These are phyloP conservation scores for Fusarium buharicum DNA, from an alignment of 2,329 filamentous ascomycete genomes.

Conservation along the genomic window DNA sequence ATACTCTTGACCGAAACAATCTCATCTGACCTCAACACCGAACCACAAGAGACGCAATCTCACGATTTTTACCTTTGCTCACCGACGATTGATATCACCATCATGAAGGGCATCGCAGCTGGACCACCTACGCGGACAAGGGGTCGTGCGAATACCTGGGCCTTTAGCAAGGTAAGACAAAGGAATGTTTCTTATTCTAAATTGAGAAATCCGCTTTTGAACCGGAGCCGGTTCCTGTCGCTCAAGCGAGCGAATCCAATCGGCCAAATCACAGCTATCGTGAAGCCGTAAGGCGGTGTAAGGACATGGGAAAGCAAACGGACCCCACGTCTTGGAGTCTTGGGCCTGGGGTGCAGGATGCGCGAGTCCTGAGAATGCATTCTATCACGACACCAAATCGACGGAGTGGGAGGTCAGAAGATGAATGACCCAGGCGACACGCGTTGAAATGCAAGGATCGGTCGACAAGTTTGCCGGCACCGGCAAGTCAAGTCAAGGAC, in stretches of 20 bases:
- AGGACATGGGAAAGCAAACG: slow-evolving; percentile 28
- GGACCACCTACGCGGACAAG: slow-evolving; percentile 49
- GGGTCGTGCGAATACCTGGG: slow-evolving; percentile 54
- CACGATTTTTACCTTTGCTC: slow-evolving; percentile 9
- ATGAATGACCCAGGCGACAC: slow-evolving; percentile 31
- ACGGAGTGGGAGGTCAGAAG: slow-evolving; percentile 28
- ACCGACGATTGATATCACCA: slow-evolving; percentile 14
- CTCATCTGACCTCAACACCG: neutral
- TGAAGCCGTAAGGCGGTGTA: slow-evolving; percentile 44
- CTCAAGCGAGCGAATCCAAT: slow-evolving; percentile 42
- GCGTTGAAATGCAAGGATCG: slow-evolving; percentile 40
- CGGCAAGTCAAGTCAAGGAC: slow-evolving; percentile 3
- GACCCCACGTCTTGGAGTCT: slow-evolving; percentile 35
- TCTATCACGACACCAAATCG: slow-evolving; percentile 17
- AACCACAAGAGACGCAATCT: slow-evolving; percentile 12
- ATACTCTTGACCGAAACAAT: neutral
- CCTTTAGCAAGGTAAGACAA: slow-evolving; percentile 53
- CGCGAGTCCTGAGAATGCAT: neutral
- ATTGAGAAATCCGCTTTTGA: neutral
- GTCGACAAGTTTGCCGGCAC: slow-evolving; percentile 29
- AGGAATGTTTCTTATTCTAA: slow-evolving; percentile 17
- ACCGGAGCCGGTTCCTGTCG: slow-evolving; percentile 7
- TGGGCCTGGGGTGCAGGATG: slow-evolving; percentile 6
- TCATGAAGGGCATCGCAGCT: slow-evolving; percentile 51
- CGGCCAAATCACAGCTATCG: slow-evolving; percentile 23